phyloP scores from a whole-genome alignment of 2,329 filamentous ascomycete genomes.

The Fusarium newnesense region DNA sequence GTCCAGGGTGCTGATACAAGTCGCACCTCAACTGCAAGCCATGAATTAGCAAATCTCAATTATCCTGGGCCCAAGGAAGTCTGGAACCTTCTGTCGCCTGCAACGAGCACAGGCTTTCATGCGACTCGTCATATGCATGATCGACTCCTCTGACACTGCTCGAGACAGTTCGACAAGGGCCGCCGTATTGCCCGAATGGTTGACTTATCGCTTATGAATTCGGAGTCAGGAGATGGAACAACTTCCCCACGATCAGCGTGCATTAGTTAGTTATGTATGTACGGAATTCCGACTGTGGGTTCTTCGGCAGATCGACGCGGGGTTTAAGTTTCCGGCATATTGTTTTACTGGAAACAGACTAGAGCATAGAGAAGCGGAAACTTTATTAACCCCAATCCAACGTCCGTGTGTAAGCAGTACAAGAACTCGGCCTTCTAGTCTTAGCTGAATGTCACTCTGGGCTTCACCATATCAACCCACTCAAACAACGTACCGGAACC shows the following conservation, averaged over 20 bases:
- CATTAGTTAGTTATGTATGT: background rate
- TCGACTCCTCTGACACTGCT: background rate
- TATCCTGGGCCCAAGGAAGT: background rate
- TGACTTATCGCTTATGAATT: background rate
- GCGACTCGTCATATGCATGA: background rate
- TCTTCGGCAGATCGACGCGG: background rate
- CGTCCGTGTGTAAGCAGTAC: background rate
- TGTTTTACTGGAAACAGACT: background rate
- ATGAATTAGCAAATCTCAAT: background rate
- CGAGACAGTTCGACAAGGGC: background rate
- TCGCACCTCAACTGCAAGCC: background rate
- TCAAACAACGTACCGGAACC: background rate
- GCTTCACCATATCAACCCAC: background rate
- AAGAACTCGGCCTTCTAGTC: background rate
- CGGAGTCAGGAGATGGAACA: background rate
- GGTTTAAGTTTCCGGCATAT: background rate
- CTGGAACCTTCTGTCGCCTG: background rate
- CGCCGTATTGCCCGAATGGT: background rate
- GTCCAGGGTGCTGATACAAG: background rate
- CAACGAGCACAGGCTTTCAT: constrained; percentile 6
- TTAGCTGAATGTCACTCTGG: background rate
- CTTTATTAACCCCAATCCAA: background rate
- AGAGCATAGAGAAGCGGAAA: background rate
- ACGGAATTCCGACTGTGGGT: background rate
- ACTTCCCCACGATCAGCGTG: background rate